These are phyloP conservation scores for Ceratorhiza oryzae-sativae DNA, from an alignment of 1,284 basidiomycete species.

Conservation along the genomic window DNA sequence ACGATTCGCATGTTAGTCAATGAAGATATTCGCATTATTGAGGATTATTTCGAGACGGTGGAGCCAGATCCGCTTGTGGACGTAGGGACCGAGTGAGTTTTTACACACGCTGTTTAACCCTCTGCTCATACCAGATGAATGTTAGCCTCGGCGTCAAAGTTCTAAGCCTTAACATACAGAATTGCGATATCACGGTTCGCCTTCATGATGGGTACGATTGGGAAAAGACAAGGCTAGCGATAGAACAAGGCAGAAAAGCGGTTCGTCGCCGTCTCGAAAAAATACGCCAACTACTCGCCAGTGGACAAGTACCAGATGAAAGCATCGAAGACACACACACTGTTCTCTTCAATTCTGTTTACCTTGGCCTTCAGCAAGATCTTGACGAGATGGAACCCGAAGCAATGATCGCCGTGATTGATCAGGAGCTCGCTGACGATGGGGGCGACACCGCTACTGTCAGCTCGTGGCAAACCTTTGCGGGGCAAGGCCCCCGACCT, in stretches of 20 bases:
- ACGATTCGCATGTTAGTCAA: conserved; percentile 80
- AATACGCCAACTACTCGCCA: conserved; percentile 93
- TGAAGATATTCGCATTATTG: conserved; percentile 62
- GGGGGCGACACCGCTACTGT: conserved; percentile 71
- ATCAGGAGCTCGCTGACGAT: conserved; percentile 81
- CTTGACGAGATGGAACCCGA: conserved; percentile 75
- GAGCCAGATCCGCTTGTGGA: conserved; percentile 55
- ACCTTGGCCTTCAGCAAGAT: conserved; percentile 81
- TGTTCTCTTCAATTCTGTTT: conserved; percentile 90
- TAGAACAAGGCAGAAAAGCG: conserved; percentile 87
- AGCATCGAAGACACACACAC: conserved; percentile 79
- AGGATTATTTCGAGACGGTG: conserved; percentile 76
- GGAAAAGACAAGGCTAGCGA: conserved; percentile 80
- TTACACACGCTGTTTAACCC: not conserved
- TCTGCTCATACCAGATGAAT: not conserved
- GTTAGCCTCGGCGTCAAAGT: conserved; percentile 27
- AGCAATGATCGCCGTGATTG: conserved; percentile 86
- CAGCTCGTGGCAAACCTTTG: conserved; percentile 86
- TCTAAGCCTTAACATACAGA: conserved; percentile 52
- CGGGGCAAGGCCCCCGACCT: conserved; percentile 47
- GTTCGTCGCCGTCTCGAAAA: conserved; percentile 87
- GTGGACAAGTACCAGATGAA: conserved; percentile 87
- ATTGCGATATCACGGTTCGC: conserved; percentile 69
- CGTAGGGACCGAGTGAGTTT: conserved; percentile 23
- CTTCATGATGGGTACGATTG: conserved; percentile 96